Conservation (phyloP, 768 basidiomycete genomes). For the Cytidiella melzeri region DNA sequence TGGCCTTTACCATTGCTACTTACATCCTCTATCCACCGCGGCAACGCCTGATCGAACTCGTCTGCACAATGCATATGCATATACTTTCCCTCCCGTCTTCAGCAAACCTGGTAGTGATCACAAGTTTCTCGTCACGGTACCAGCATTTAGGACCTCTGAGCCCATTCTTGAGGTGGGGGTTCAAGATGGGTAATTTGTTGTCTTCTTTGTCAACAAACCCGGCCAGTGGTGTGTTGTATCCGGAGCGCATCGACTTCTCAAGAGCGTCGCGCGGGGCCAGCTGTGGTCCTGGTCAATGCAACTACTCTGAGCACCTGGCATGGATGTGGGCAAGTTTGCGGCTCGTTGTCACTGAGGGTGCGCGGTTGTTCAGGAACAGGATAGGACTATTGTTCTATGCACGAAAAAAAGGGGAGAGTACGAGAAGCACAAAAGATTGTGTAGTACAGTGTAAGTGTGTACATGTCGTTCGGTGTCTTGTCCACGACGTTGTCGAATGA, state of each 20-base stretch:
- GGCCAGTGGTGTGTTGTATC: constrained; percentile 21
- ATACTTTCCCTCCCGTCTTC: not conserved
- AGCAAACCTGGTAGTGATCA: constrained; percentile 1
- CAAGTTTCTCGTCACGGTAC: constrained; percentile 33
- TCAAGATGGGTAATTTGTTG: constrained; percentile 23
- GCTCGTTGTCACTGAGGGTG: no score
- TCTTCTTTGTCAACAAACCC: constrained; percentile 30
- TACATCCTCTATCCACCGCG: constrained; percentile 4
- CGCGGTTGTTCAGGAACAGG: no score
- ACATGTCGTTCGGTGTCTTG: no score
- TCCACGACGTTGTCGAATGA: no score
- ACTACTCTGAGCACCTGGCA: no score
- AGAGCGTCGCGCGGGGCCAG: constrained; percentile 22
- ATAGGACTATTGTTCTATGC: no score
- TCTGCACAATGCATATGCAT: constrained; percentile 1
- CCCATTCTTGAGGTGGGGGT: constrained; percentile 26
- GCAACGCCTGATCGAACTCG: constrained; percentile 5
- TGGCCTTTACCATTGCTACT: not conserved
- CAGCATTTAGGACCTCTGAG: constrained; percentile 31
- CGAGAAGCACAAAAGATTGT: no score
- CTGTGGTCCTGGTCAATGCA: no score
- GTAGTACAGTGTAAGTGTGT: no score
- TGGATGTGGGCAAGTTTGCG: no score
- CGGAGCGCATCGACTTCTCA: constrained; percentile 25
- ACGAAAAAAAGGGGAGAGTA: no score